These are phyloP conservation scores for Oldenlandia corymbosa DNA, from an alignment of 257 asterid genomes.

Conservation along the genomic window DNA sequence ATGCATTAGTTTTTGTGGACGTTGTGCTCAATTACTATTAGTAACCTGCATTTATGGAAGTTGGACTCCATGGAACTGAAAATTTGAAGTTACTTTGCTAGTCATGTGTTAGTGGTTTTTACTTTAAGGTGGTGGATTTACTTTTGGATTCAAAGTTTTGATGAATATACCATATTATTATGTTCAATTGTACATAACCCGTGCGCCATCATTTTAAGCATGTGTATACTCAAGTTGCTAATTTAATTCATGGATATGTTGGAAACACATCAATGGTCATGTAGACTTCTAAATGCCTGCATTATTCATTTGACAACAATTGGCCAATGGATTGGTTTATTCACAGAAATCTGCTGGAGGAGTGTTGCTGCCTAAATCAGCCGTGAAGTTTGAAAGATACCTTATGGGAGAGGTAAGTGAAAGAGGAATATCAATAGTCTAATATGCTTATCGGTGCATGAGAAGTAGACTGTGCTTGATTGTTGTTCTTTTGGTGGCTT, in stretches of 20 bases:
- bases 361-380: slow-evolving; percentile 83
- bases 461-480: neutral
- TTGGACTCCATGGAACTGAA: too few relatives aligned
- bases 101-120: neutral
- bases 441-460: neutral
- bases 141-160: neutral
- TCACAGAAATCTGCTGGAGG: slow-evolving; percentile 95
- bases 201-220: neutral
- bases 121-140: neutral
- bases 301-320: neutral
- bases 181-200: neutral
- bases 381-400: slow-evolving; percentile 81
- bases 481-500: neutral
- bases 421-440: neutral
- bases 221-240: too few relatives aligned
- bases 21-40: too few relatives aligned
- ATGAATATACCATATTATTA: neutral
- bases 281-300: neutral
- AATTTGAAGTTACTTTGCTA: too few relatives aligned
- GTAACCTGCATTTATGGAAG: too few relatives aligned
- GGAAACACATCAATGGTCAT: neutral
- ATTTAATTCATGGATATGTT: neutral
- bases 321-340: slow-evolving; percentile 6
- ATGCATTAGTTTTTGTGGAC: too few relatives aligned
- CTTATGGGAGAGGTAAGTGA: slow-evolving; percentile 83